Conservation (phyloP, 2,329 filamentous ascomycete genomes). For the Penicillium oxalicum region DNA sequence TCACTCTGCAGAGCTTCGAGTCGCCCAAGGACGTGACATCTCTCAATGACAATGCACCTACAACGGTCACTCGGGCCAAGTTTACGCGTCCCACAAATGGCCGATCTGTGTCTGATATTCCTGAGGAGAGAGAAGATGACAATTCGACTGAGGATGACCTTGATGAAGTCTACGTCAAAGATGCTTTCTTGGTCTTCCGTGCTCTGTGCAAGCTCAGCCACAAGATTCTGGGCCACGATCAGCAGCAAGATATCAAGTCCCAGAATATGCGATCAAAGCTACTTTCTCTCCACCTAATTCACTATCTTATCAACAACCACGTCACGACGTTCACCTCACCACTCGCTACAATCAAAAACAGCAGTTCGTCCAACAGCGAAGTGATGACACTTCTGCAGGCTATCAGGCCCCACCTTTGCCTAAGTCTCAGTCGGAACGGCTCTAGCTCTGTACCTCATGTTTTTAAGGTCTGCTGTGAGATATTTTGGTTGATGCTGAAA, state of each 20-base stretch:
- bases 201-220: slow-evolving; percentile 97
- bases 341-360: slow-evolving; percentile 84
- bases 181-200: slow-evolving; percentile 93
- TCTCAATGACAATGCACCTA: slow-evolving; percentile 62
- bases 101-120: slow-evolving; percentile 34
- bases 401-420: slow-evolving; percentile 91
- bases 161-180: slow-evolving; percentile 94
- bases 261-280: slow-evolving; percentile 97
- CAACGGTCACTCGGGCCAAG: slow-evolving; percentile 58
- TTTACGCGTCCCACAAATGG: slow-evolving; percentile 39
- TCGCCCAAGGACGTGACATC: slow-evolving; percentile 61
- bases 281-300: slow-evolving; percentile 89
- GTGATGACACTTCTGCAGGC: slow-evolving; percentile 88
- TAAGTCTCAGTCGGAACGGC: slow-evolving; percentile 90
- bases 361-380: slow-evolving; percentile 74
- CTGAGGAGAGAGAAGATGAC: slow-evolving; percentile 37
- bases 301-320: slow-evolving; percentile 92
- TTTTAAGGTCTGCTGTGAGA: slow-evolving; percentile 93
- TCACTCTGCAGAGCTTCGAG: slow-evolving; percentile 64
- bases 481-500: slow-evolving; percentile 96
- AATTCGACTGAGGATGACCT: slow-evolving; percentile 56
- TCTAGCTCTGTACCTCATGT: slow-evolving; percentile 87
- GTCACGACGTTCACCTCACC: slow-evolving; percentile 86
- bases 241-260: slow-evolving; percentile 85
- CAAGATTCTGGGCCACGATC: slow-evolving; percentile 80